phyloP scores from a whole-genome alignment of 2,329 filamentous ascomycete genomes.

The Tolypocladium amazonense region DNA sequence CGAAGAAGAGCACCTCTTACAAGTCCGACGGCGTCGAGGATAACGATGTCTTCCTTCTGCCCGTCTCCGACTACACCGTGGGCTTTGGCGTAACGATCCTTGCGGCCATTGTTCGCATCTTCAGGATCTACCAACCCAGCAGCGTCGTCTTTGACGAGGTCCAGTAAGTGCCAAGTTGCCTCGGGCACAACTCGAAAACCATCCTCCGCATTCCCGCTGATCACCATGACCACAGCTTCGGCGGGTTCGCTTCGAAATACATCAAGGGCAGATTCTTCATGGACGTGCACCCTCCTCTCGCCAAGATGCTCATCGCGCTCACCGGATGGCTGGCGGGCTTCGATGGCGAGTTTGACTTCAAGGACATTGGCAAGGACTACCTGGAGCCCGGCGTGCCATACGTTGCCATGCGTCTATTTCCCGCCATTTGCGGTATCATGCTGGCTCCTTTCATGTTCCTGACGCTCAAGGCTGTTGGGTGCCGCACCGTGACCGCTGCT shows the following conservation, averaged over 20 bases:
- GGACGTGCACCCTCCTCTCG: constrained; percentile 97
- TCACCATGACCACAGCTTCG: constrained; percentile 55
- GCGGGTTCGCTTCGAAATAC: constrained; percentile 96
- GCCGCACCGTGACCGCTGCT: constrained; percentile 72
- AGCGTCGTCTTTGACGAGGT: constrained; percentile 99
- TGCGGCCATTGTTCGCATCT: constrained; percentile 72
- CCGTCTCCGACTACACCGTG: constrained; percentile 71
- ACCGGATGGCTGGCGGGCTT: constrained; percentile 93
- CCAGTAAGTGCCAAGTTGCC: constrained; percentile 57
- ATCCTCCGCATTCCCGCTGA: constrained; percentile 6
- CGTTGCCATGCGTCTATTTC: constrained; percentile 92
- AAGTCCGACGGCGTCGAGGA: constrained; percentile 72
- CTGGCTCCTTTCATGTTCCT: constrained; percentile 90
- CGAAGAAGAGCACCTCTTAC: constrained; percentile 43
- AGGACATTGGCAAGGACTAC: constrained; percentile 99
- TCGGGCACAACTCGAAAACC: background rate
- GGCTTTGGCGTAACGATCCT: constrained; percentile 63
- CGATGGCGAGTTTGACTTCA: constrained; percentile 94
- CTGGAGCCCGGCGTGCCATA: constrained; percentile 90
- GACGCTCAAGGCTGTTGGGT: constrained; percentile 83
- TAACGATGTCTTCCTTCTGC: constrained; percentile 85
- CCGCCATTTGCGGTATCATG: constrained; percentile 78
- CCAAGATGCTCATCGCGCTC: constrained; percentile 92
- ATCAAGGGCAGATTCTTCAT: constrained; percentile 99
- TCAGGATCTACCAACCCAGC: constrained; percentile 89